Evolutionary conservation across 495 filamentous ascomycete species (phyloP).

Genomic region (Trichocladium uniseriatum): DNA sequence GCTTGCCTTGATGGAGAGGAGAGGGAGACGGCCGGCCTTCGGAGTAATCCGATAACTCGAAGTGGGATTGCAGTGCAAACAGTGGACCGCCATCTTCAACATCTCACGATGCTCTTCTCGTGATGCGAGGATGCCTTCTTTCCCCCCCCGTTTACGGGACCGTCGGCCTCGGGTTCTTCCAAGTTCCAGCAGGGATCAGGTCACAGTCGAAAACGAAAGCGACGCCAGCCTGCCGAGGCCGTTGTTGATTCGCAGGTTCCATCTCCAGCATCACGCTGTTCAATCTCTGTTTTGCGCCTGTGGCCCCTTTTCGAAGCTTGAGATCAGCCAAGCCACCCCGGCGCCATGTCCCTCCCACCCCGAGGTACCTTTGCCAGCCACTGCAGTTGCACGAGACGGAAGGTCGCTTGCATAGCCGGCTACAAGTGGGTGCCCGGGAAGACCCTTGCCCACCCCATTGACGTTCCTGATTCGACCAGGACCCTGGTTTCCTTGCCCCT

Average conservation of each 20-base stretch:
- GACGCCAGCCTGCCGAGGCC: slow-evolving; percentile 2
- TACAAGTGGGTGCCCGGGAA: slow-evolving; percentile 15
- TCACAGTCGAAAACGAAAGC: neutral
- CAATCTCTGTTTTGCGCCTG: slow-evolving; percentile 24
- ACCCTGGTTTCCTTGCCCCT: slow-evolving; percentile 12
- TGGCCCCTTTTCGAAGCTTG: slow-evolving; percentile 13
- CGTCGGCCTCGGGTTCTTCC: neutral
- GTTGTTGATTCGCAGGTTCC: slow-evolving; percentile 7
- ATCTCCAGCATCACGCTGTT: neutral
- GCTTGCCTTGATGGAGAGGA: too few relatives aligned
- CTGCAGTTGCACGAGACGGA: slow-evolving; percentile 2
- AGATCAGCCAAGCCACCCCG: slow-evolving; percentile 12
- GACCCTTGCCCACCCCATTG: slow-evolving; percentile 12
- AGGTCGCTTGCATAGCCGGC: slow-evolving; percentile 17
- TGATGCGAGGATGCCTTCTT: neutral
- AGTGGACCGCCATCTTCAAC: neutral
- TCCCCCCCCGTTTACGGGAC: neutral
- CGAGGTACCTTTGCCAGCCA: slow-evolving; percentile 13
- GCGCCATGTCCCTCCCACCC: slow-evolving; percentile 15
- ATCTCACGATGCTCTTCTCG: neutral
- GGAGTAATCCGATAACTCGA: neutral
- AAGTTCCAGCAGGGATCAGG: neutral
- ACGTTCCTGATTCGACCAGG: slow-evolving; percentile 24
- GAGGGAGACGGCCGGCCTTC: neutral
- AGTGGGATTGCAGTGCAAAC: neutral